Evolutionary conservation across 2,329 filamentous ascomycete genomes (phyloP).

Genomic region (Zasmidium cellare): DNA sequence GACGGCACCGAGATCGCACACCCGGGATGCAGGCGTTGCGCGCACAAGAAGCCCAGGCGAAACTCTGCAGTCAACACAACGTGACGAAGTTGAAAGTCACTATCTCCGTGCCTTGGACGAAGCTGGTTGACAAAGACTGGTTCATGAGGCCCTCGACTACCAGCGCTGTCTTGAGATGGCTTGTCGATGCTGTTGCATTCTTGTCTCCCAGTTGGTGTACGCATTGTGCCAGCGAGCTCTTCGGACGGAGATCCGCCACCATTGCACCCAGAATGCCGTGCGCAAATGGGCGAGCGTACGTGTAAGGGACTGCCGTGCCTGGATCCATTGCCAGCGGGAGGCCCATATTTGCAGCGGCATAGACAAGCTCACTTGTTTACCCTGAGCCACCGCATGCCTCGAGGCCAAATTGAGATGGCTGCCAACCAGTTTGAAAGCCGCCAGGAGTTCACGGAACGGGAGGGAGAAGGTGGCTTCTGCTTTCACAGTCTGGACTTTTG

Average conservation of each 20-base stretch:
- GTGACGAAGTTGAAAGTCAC: background rate
- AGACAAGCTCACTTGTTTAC: too few species aligned
- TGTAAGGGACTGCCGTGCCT: too few species aligned
- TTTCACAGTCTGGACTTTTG: background rate
- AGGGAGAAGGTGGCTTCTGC: background rate
- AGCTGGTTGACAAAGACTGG: too few species aligned
- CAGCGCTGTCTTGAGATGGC: too few species aligned
- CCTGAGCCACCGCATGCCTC: too few species aligned
- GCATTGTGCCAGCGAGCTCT: background rate
- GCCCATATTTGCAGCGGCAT: too few species aligned
- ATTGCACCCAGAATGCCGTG: background rate
- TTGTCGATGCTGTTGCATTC: background rate
- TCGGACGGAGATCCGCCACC: background rate
- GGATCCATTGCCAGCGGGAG: too few species aligned
- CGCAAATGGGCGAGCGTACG: too few species aligned
- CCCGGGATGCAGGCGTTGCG: background rate
- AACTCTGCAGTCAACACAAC: background rate
- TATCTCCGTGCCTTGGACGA: too few species aligned
- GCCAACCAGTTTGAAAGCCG: background rate
- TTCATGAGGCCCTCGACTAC: too few species aligned
- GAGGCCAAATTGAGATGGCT: background rate
- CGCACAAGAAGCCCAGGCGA: background rate
- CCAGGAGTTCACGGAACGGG: background rate
- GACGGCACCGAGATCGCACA: conserved; percentile 6
- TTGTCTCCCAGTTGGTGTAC: background rate